Evolutionary conservation across 257 asterid genomes (phyloP), one percentile per base, ranked within the genome.

Genomic region (Osmanthus fragrans): DNA sequence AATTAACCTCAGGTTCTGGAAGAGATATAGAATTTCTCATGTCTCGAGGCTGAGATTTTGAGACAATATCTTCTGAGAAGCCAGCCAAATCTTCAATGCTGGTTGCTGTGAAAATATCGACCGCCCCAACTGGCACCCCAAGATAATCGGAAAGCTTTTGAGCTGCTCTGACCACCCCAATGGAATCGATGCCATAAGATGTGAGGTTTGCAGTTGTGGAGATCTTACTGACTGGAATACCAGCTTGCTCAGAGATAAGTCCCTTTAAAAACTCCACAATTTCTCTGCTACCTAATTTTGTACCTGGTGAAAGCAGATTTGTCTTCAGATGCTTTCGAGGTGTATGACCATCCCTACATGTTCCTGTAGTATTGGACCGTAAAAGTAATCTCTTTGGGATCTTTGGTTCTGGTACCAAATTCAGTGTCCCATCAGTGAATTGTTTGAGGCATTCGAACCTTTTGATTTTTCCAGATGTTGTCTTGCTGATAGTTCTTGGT

Each of bases 111-210:
- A 93, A 93, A 60, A 93, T 93, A 82, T 93, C 98, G 3, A 91
- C 92, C 49, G 98, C 98, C 6, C 98, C 96, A 32, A 93, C 97
- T 15, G 92, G 97, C 4, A 84, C 90, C 58, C 92, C 93, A 0
- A 93, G 94, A 85, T 90, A 93, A 77, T 90, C 93, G 0, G 97
- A 90, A 60, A 93, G 96, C 88, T 90, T 93, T 77, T 93, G 98
- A 78, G 98, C 97, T 71, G 98, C 97, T 85, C 96, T 83, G 37
- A 91, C 98, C 56, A 93, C 98, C n/a, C 98, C 98, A 77, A 93
- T 93, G 25, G 98, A 93, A 84, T 93, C 97, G 69, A 93, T 89
- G 54, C 98, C 98, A 76, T 93, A 93, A 66, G 93, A 80, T 33
- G 77, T 77, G 80, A 93, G 89, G 79, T 83, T 93, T 1, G 88